Conservation (phyloP, 2,329 filamentous ascomycete genomes). For the Xenoacremonium recifei region DNA sequence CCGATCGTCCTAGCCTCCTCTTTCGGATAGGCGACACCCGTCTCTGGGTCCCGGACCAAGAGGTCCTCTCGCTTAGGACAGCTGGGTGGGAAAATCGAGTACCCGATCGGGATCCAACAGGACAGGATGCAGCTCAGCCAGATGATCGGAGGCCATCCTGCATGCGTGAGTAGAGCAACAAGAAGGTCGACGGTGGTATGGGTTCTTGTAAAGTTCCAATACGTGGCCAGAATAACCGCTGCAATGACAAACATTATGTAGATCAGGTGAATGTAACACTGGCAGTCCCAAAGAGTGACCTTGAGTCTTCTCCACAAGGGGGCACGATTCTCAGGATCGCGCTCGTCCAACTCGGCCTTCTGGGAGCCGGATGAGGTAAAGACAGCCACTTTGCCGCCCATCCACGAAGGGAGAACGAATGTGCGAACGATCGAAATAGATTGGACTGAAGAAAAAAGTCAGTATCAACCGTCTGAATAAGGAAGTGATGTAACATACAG, state of each 20-base stretch:
- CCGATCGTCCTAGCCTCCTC: conserved; percentile 52
- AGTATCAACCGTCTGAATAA: conserved; percentile 56
- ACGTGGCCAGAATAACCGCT: conserved; percentile 48
- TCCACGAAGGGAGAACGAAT: conserved; percentile 57
- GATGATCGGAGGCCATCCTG: conserved; percentile 60
- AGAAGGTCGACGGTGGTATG: conserved; percentile 40
- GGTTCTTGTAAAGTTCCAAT: conserved; percentile 47
- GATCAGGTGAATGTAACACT: conserved; percentile 52
- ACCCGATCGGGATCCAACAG: conserved; percentile 58
- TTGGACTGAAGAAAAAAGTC: no score
- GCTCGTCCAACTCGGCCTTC: conserved; percentile 55
- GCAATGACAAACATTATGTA: conserved; percentile 56
- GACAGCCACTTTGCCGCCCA: conserved; percentile 56
- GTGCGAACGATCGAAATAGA: no score
- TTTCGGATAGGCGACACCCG: conserved; percentile 51
- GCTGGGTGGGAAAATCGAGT: conserved; percentile 58
- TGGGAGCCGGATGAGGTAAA: conserved; percentile 62
- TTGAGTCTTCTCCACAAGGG: conserved; percentile 53
- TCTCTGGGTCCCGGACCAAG: conserved; percentile 53
- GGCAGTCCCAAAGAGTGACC: conserved; percentile 54
- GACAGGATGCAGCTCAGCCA: conserved; percentile 55
- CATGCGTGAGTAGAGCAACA: conserved; percentile 55
- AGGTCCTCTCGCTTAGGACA: conserved; percentile 59
- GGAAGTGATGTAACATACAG: conserved; percentile 57
- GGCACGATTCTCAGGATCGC: conserved; percentile 49